These are phyloP conservation scores for Meyerozyma guilliermondii DNA, from an alignment of 1,139 yeast species.

Conservation along the genomic window DNA sequence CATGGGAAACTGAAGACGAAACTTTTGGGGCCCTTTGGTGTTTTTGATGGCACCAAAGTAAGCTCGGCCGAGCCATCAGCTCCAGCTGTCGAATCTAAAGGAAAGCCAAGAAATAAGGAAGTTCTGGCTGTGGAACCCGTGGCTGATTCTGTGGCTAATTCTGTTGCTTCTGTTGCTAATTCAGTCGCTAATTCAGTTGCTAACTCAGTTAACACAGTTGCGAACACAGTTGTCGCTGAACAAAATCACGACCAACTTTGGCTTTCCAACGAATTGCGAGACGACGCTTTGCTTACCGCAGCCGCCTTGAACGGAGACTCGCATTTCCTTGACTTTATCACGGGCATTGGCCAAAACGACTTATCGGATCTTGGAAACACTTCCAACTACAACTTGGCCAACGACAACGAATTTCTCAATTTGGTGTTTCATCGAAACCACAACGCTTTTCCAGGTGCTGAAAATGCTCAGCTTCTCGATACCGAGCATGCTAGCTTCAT, in stretches of 20 bases:
- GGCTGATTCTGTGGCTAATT: not conserved
- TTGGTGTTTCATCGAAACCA: slow-evolving; percentile 46
- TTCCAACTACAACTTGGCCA: slow-evolving; percentile 14
- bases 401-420: slow-evolving; percentile 41
- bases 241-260: slow-evolving; percentile 40
- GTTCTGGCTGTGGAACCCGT: slow-evolving; percentile 1
- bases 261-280: slow-evolving; percentile 66
- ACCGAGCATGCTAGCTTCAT: slow-evolving; percentile 10
- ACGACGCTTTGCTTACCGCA: slow-evolving; percentile 68
- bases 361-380: slow-evolving; percentile 19
- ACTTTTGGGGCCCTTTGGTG: slow-evolving; percentile 79
- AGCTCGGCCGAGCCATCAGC: not conserved
- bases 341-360: slow-evolving; percentile 14
- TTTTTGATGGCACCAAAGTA: slow-evolving; percentile 32
- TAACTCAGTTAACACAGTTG: too few relatives aligned
- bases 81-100: not conserved
- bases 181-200: too few relatives aligned
- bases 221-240: slow-evolving; percentile 1
- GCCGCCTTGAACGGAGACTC: slow-evolving; percentile 67
- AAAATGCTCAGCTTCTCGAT: slow-evolving; percentile 6
- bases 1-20: slow-evolving; percentile 43
- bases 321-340: slow-evolving; percentile 50
- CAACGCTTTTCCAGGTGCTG: slow-evolving; percentile 1
- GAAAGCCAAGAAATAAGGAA: not conserved
- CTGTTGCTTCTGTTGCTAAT: too few relatives aligned